Evolutionary conservation across 495 filamentous ascomycete genomes (phyloP).

Genomic region (Neurospora sp.): DNA sequence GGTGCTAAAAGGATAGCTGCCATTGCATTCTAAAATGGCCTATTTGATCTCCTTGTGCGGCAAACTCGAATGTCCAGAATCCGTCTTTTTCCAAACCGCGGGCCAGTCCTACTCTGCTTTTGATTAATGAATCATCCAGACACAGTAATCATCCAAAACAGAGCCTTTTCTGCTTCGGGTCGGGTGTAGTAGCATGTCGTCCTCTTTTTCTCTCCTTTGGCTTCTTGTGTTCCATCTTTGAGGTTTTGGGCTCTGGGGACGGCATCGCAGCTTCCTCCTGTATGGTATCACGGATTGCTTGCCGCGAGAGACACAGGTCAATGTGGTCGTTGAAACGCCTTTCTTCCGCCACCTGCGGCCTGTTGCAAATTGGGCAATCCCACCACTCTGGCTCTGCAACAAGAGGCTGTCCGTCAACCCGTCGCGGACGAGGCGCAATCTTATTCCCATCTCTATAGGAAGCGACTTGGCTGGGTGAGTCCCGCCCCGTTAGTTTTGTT

Average conservation of each 20-base stretch:
- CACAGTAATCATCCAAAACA: slow-evolving; percentile 23
- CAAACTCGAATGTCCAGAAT: neutral
- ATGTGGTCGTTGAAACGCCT: slow-evolving; percentile 83
- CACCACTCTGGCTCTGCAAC: slow-evolving; percentile 39
- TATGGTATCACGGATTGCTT: slow-evolving; percentile 74
- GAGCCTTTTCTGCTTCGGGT: slow-evolving; percentile 37
- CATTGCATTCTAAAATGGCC: neutral
- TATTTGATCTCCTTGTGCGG: neutral
- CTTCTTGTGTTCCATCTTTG: slow-evolving; percentile 22
- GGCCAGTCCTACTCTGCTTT: neutral
- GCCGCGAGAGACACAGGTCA: slow-evolving; percentile 79
- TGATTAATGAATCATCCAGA: neutral
- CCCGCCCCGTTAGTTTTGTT: slow-evolving; percentile 42
- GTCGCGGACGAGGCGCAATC: slow-evolving; percentile 39
- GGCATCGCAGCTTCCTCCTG: slow-evolving; percentile 34
- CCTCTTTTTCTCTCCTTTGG: slow-evolving; percentile 27
- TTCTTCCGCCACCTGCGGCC: slow-evolving; percentile 67
- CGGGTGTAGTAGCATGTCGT: slow-evolving; percentile 12
- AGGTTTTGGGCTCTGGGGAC: slow-evolving; percentile 1
- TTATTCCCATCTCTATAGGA: slow-evolving; percentile 38
- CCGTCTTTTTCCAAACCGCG: neutral
- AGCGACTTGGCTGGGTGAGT: slow-evolving; percentile 6
- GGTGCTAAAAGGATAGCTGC: neutral
- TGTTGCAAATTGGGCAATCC: slow-evolving; percentile 78
- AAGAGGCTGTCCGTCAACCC: slow-evolving; percentile 22